Conservation (phyloP, 106 monocot species). For the Dioscorea alata region DNA sequence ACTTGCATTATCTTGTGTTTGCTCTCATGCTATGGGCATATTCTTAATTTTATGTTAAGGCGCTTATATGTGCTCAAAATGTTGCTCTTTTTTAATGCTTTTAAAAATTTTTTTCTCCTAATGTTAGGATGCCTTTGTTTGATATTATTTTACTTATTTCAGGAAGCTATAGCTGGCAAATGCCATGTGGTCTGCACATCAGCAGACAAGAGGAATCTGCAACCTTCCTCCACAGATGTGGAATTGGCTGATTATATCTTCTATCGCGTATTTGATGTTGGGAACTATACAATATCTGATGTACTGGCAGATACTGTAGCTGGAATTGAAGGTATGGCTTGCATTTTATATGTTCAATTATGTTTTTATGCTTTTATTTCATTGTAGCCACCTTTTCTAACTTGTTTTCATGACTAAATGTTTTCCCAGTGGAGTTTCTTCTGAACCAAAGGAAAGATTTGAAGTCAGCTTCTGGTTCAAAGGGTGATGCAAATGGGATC, state of each 20-base stretch:
- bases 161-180: slow-evolving; percentile 63
- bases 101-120: background rate
- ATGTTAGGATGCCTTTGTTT: background rate
- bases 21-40: background rate
- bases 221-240: slow-evolving; percentile 31
- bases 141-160: background rate
- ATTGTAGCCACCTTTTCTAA: background rate
- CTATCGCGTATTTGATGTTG: slow-evolving; percentile 46
- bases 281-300: slow-evolving; percentile 29
- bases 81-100: background rate
- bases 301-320: slow-evolving; percentile 31
- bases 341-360: background rate
- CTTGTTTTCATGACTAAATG: background rate
- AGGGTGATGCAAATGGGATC: slow-evolving; percentile 1
- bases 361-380: background rate
- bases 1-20: background rate
- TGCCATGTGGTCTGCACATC: slow-evolving; percentile 50
- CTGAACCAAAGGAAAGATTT: slow-evolving; percentile 19
- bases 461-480: slow-evolving; percentile 2
- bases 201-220: slow-evolving; percentile 37
- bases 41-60: background rate
- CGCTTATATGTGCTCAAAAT: background rate
- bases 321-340: slow-evolving; percentile 34
- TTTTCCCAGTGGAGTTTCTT: slow-evolving; percentile 25
- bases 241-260: slow-evolving; percentile 43